These are phyloP conservation scores for Globisporangium lucens DNA, from an alignment of 352 stramenopile species.

Conservation along the genomic window DNA sequence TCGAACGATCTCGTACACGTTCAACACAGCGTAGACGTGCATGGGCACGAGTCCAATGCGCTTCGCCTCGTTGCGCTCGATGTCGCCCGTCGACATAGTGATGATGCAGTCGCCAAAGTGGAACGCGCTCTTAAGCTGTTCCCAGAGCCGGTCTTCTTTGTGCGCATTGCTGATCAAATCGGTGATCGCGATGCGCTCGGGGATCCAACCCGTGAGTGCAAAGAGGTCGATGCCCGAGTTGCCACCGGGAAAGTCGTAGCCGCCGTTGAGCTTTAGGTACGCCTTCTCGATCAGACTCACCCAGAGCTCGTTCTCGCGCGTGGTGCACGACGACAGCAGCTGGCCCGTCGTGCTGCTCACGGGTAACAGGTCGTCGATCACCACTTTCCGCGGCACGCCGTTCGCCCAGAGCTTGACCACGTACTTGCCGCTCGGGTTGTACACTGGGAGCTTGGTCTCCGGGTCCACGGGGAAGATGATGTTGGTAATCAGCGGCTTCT, in stretches of 20 bases:
- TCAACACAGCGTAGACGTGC: constrained; percentile 96
- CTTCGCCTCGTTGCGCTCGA: constrained; percentile 65
- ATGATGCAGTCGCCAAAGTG: constrained; percentile 97
- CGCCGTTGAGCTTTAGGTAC: constrained; percentile 97
- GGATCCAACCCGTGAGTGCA: constrained; percentile 98
- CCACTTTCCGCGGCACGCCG: constrained; percentile 90
- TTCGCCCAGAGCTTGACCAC: constrained; percentile 97
- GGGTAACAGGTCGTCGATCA: constrained; percentile 95
- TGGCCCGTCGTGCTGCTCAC: constrained; percentile 67
- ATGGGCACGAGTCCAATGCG: constrained; percentile 91
- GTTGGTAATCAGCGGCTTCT: constrained; percentile 91
- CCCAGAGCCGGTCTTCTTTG: constrained; percentile 69
- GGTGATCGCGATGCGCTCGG: constrained; percentile 86
- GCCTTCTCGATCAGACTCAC: constrained; percentile 99
- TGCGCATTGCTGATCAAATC: constrained; percentile 28
- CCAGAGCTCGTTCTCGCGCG: constrained; percentile 79
- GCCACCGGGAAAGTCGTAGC: constrained; percentile 96
- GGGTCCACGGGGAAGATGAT: constrained; percentile 94
- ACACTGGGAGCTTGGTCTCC: constrained; percentile 50
- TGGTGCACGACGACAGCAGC: constrained; percentile 84
- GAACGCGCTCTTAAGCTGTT: constrained; percentile 91
- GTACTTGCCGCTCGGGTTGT: constrained; percentile 95
- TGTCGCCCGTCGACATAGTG: constrained; percentile 92
- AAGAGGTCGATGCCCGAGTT: constrained; percentile 98
- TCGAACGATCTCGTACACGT: constrained; percentile 81